Evolutionary conservation across 257 asterid species (phyloP), one percentile per base, ranked within the genome.

Genomic region (Primulina tabacum): DNA sequence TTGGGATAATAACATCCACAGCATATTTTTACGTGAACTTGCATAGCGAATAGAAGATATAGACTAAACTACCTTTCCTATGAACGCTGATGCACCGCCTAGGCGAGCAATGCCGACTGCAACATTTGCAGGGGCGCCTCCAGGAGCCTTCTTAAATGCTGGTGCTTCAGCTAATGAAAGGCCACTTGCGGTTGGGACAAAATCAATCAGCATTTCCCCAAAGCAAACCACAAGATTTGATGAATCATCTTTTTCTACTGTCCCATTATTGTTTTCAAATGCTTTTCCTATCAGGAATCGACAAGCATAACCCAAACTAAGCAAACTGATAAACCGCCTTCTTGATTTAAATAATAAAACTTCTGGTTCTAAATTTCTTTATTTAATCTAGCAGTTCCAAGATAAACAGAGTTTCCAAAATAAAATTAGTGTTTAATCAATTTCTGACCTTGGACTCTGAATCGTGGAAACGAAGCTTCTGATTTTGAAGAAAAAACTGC

Each of bases 91-190:
- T 40, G 92, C 65, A 67, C 99, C 97, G 62, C 97, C 97, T 47
- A 94, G 97, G 60, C 99, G 97, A 70, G 99, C 86, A 70, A 94
- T 94, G 64, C 99, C 99, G 8, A 94, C 99, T 6, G 97, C 99
- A 69, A 94, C 99, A 82, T 94, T 94, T 62, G 99, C 99, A 32
- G 99, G 97, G n/a, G 97, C 99, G 63, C 99, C 99, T 38, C 99
- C 99, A 7, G 97, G 90, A 60, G 99, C 97, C 81, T 94, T 91
- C 81, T 94, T 94, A 58, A 94, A 94, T 17, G 97, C 97, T 3
- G 97, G 92, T 61, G 97, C 95, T 78, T 91, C 97, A n/a, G 96
- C 88, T 70, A 94, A 77, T 38, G 97, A 81, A 62, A 94, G 87
- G 17, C 97, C 99, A 77, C 88, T 94, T 0, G 75, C 68, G 37